Evolutionary conservation across 2,329 filamentous ascomycete species (phyloP), one percentile per base, ranked within the genome.

Genomic region (Ophiognomonia clavigignenti-juglandacearum): DNA sequence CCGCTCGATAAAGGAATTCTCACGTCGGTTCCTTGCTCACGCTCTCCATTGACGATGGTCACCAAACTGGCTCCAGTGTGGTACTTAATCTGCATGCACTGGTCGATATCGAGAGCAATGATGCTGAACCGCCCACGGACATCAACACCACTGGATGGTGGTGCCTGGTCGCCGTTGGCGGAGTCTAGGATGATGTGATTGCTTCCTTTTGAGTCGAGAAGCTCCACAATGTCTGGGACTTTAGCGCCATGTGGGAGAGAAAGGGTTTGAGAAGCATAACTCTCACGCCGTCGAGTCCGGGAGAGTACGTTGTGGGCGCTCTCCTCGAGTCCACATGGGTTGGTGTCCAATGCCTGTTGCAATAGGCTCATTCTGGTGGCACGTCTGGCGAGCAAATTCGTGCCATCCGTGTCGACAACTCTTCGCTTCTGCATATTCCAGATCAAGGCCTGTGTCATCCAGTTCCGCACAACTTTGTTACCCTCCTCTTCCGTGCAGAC

Each of bases 401-500:
- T 27, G 1, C 35, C 38, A 7, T 52, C 43, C 32, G 27, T 34
- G 55, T 55, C 37, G 50, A 52, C 19, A 10, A 44, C 41, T 44
- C 51, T 56, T 40, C 59, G 53, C 4, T 54, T 55, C 13, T 50
- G 48, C 26, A 66, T 57, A 40, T 83, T 86, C 80, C 85, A 90
- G 35, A 64, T 61, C 45, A 73, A 66, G 1, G 83, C 82, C 59
- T 80, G 72, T 4, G 64, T 60, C 75, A 90, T 93, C 88, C 90
- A 96, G 58, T 87, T 88, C 42, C 65, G 65, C 29, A 95, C 72
- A 22, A 95, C 72, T 13, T 70, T 67, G 18, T 75, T 77, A 2
- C 86, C 83, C 50, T 77, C 75, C 4, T 72, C 67, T 32, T 88
- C 86, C 4, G 90, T 95, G 62, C 89, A 95, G 13, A 89, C 79